Base-by-base conservation (phyloP, 345 rosid genomes). In the Triadica sebifera region DNA sequence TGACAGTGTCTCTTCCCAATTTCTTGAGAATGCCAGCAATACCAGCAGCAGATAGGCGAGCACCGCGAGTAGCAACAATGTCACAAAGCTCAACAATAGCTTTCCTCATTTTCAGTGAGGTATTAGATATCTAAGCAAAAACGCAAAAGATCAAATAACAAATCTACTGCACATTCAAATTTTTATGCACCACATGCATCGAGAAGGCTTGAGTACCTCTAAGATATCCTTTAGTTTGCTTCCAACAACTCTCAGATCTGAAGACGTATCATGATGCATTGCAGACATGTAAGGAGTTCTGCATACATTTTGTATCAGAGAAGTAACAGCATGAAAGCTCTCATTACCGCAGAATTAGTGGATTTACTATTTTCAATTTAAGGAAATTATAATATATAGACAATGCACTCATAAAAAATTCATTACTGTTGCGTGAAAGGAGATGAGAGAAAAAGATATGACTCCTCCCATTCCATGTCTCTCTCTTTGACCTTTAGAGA, bases 231-330 rank as follows among this genome's bases (percentile, higher is more conserved):
- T 85, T 58, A 89, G 76, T 75, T 87, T 89, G 81, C 67, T 83
- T 34, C 82, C 89, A 0, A 91, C 94, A 17, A 86, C 85, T 83
- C 71, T 88, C 58, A 91, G 82, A 77, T 89, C 97, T 6, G 93
- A 79, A 64, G 94, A 86, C 1, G 86, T 67, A 78, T 91, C 94
- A 34, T 87, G 87, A 72, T 91, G 94, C 89, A 91, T 89, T n/a
- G 90, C 88, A n/a, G 94, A 87, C 97, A 86, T 91, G 78, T 81
- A 75, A 4, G 91, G 93, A 3, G 94, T 89, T 86, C 94, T 91
- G 87, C 78, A 67, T 51, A 71, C 41, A 71, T 68, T 70, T 64
- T 37, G 74, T 17, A 75, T 65, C 15, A 66, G 43, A 57, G 37
- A 56, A 66, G 34, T 67, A 67, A 65, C 69, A 59, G 52, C 47